Evolutionary conservation across 202 grass and related monocot species (phyloP), one percentile per base, ranked within the genome.

Genomic region (Dendrocalamus latiflorus): DNA sequence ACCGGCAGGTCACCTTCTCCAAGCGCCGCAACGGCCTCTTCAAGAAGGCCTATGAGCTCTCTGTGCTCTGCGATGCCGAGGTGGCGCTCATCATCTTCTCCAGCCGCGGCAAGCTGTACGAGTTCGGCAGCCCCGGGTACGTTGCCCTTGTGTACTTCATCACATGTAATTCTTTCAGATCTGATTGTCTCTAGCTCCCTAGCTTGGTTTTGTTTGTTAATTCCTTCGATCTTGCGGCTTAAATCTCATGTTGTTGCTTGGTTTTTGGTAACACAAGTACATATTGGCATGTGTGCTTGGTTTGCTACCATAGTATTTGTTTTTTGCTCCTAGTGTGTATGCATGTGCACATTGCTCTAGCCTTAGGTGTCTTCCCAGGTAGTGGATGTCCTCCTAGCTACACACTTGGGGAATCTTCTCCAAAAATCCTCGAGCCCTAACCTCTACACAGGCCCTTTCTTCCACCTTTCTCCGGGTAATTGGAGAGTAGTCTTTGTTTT

Each of bases 81-180:
- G 89, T 91, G n/a, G 90, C 90, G 36, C 90, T 91, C 68, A 91
- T 91, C 86, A 91, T 91, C 90, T 91, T 91, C 90, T 91, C 90
- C 83, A 86, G 86, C 83, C 90, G 90, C 78, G 90, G 90, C 86
- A 91, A 91, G 90, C 90, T 91, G 62, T 91, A 91, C 79, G 90
- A 91, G 86, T 91, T 91, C 83, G 90, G 90, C 68, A 91, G 86
- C 83, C 83, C 79, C 2, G 90, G 90, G 90, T 91, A 91, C 30
- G 75, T 5, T 18, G 6, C 57, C 28, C 18, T 60, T 76, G 33
- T 1, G 8, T 66, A 37, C 47, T 12, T 60, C 14, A 77, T 84
- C 65, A 11, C 26, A 61, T 69, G 65, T 34, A 79, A 17, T 87
- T 74, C 65, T 83, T 43, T 24, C 55, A 30, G 59, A 82, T 58